Evolutionary conservation across 1,284 basidiomycete species (phyloP).

Genomic region (Cutaneotrichosporon dermatis): DNA sequence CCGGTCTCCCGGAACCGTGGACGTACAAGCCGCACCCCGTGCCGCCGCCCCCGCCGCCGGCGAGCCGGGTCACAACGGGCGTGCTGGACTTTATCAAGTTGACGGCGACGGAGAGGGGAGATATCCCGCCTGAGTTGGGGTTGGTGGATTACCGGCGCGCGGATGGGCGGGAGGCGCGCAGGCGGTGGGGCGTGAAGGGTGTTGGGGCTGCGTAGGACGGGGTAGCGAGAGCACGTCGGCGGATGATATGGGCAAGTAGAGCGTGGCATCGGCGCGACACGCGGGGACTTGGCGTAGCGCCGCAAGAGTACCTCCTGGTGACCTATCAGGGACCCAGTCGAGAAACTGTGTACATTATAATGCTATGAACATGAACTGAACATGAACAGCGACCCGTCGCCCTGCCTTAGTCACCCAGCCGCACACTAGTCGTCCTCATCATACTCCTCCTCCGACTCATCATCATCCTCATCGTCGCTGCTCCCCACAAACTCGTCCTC

Average conservation of each 20-base stretch:
- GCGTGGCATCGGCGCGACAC: no score
- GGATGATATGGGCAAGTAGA: no score
- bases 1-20: slow-evolving; percentile 34
- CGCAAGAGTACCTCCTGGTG: no score
- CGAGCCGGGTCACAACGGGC: slow-evolving; percentile 30
- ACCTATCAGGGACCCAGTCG: no score
- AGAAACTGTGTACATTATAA: slow-evolving; percentile 1
- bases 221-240: no score
- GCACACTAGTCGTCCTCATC: slow-evolving; percentile 5
- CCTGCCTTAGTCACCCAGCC: no score
- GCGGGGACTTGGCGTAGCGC: no score
- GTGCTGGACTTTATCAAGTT: slow-evolving; percentile 45
- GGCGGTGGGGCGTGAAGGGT: slow-evolving; percentile 23
- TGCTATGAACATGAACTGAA: background rate
- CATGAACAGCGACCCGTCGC: no score
- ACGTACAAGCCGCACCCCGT: slow-evolving; percentile 26
- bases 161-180: slow-evolving; percentile 12
- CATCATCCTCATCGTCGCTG: slow-evolving; percentile 12
- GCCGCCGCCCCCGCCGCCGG: slow-evolving; percentile 4
- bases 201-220: slow-evolving; percentile 9
- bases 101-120: slow-evolving; percentile 39
- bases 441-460: slow-evolving; percentile 7
- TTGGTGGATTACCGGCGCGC: slow-evolving; percentile 38
- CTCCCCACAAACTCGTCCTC: slow-evolving; percentile 19
- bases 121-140: slow-evolving; percentile 44